Percentiles rank a stretch among this genome's conserved stretches.
phyloP scores from a whole-genome alignment of 2,329 filamentous ascomycete species.

The Ophiostoma pallidulum region DNA sequence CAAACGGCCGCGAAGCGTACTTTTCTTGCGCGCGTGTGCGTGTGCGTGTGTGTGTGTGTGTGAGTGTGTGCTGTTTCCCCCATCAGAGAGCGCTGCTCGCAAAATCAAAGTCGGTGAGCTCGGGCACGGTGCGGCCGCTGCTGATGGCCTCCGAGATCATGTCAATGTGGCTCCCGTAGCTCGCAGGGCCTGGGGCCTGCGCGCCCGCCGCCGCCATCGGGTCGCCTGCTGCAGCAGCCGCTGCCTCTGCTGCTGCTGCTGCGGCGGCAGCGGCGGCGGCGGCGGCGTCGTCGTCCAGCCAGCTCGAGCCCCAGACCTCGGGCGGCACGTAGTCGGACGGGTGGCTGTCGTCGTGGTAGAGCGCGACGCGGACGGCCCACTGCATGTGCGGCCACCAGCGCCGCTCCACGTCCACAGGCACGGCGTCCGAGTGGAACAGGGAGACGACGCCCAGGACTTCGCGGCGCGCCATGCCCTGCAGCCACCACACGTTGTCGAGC shows the following conservation, averaged over 20 bases:
- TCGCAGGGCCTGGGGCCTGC: constrained; percentile 10
- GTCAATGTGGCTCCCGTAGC: constrained; percentile 37
- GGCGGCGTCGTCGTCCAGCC: neutral
- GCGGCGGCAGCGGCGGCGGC: neutral
- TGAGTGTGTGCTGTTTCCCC: no score
- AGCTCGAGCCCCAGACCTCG: constrained; percentile 37
- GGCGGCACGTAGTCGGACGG: constrained; percentile 39
- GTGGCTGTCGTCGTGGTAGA: constrained; percentile 43
- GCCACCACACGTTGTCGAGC: constrained; percentile 58
- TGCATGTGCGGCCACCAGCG: constrained; percentile 53
- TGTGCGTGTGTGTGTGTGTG: no score
- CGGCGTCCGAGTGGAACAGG: constrained; percentile 47
- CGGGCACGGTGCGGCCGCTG: constrained; percentile 1
- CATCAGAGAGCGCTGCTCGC: neutral
- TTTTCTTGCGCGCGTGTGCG: no score
- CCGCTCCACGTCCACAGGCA: constrained; percentile 27
- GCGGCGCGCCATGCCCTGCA: constrained; percentile 54
- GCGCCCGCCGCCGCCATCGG: neutral
- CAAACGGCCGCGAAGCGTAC: no score
- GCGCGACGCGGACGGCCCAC: constrained; percentile 50
- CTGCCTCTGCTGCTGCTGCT: no score
- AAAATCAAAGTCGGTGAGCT: constrained; percentile 12
- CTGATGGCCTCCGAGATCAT: constrained; percentile 31
- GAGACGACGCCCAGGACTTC: constrained; percentile 56
- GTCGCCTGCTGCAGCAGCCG: no score